These are phyloP conservation scores for Raddia distichophylla DNA, from an alignment of 176 grass and related monocot genomes.

Conservation along the genomic window DNA sequence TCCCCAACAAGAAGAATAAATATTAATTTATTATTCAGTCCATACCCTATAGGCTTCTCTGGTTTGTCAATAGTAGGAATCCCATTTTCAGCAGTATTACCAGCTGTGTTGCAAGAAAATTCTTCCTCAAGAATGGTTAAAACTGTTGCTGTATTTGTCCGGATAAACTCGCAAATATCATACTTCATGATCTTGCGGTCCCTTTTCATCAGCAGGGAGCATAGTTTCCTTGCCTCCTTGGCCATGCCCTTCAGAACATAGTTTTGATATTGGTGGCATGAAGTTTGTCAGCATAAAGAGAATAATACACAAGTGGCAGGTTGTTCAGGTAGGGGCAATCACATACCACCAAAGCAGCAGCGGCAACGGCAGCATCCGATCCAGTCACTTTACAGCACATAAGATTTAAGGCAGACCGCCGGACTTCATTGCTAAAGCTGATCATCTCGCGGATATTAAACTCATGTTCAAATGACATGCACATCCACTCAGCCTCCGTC, in stretches of 20 bases:
- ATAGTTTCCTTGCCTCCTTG: not conserved
- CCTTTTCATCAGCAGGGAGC: too few relatives aligned
- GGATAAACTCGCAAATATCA: not conserved
- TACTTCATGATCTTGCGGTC: too few relatives aligned
- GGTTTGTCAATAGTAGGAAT: not conserved
- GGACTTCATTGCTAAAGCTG: not conserved
- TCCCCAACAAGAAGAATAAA: not conserved
- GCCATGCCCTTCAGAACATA: constrained; percentile 7
- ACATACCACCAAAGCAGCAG: not conserved
- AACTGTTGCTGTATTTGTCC: not conserved
- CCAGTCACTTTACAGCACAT: not conserved
- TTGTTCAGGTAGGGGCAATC: not conserved
- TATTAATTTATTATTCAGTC: not conserved
- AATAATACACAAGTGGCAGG: not conserved
- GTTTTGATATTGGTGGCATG: not conserved
- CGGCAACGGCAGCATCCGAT: not conserved
- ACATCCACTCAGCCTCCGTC: not conserved
- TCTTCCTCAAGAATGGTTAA: not conserved
- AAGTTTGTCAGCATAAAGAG: not conserved
- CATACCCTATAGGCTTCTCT: not conserved
- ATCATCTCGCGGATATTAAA: not conserved
- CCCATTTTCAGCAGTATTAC: not conserved
- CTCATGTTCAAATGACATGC: not conserved
- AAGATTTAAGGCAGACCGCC: not conserved
- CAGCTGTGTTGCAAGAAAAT: not conserved